Percentiles rank a stretch among this genome's conserved stretches.
phyloP scores from a whole-genome alignment of 1,284 basidiomycete genomes.

The Tilletia indica region DNA sequence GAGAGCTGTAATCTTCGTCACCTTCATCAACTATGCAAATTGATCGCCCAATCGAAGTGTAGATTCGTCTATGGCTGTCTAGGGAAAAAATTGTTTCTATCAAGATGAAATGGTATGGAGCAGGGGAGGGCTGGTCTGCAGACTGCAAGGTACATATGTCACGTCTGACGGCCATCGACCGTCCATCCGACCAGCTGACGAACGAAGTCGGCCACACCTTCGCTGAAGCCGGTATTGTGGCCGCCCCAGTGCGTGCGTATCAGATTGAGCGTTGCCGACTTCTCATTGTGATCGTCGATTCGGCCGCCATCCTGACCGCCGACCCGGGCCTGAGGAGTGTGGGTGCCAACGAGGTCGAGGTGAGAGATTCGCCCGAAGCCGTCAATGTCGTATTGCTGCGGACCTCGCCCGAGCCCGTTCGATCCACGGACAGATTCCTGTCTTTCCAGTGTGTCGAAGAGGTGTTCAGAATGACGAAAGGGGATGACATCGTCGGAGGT shows the following conservation, averaged over 20 bases:
- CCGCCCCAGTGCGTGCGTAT: slow-evolving; percentile 18
- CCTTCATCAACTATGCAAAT: too few species aligned
- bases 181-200: slow-evolving; percentile 14
- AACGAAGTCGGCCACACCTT: slow-evolving; percentile 14
- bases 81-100: too few species aligned
- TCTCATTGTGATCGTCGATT: neutral
- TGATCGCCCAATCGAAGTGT: too few species aligned
- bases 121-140: too few species aligned
- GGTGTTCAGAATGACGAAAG: slow-evolving; percentile 61
- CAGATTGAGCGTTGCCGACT: slow-evolving; percentile 16
- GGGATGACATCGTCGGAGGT: slow-evolving; percentile 79
- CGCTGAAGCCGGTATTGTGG: slow-evolving; percentile 17
- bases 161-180: neutral
- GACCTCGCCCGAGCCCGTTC: neutral
- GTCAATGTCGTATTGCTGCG: slow-evolving; percentile 2
- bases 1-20: too few species aligned
- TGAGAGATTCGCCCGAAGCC: slow-evolving; percentile 10
- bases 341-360: slow-evolving; percentile 6
- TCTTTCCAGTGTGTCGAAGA: neutral
- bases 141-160: too few species aligned
- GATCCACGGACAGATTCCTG: neutral
- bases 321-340: slow-evolving; percentile 11
- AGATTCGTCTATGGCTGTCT: too few species aligned
- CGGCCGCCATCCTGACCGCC: slow-evolving; percentile 8
- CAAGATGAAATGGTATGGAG: too few species aligned